Percentiles rank a stretch among this genome's conserved stretches.
Evolutionary conservation across 345 rosid species (phyloP).

Genomic region (Lumnitzera littorea): DNA sequence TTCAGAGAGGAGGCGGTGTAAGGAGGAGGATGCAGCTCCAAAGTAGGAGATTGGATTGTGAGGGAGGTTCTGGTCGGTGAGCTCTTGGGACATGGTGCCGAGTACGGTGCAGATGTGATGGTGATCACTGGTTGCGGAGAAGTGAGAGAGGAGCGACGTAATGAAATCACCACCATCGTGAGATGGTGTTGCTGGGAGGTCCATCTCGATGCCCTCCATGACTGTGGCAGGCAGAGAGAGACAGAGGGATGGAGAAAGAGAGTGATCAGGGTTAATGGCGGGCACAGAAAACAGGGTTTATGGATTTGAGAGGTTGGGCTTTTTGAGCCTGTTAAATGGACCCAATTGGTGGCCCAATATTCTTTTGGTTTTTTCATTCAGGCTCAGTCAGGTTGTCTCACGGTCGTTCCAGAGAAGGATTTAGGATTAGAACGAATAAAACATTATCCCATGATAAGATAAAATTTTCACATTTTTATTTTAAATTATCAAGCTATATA

Average conservation of each 20-base stretch:
- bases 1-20: slow-evolving; percentile 44
- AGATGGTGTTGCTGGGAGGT: slow-evolving; percentile 6
- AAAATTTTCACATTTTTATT: neutral
- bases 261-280: neutral
- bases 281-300: neutral
- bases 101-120: slow-evolving; percentile 59
- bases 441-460: too few species aligned
- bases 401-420: too few species aligned
- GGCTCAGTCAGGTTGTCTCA: too few species aligned
- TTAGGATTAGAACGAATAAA: too few species aligned
- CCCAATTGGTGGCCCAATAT: too few species aligned
- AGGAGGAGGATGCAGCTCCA: slow-evolving; percentile 52
- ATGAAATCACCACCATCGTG: slow-evolving; percentile 37
- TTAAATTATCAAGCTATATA: neutral
- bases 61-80: slow-evolving; percentile 54
- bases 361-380: too few species aligned
- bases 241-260: neutral
- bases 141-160: slow-evolving; percentile 43
- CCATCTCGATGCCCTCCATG: slow-evolving; percentile 32
- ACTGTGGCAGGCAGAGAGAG: neutral
- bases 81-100: slow-evolving; percentile 65
- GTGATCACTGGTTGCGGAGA: slow-evolving; percentile 44
- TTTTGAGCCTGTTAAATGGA: too few species aligned
- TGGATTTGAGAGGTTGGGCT: neutral
- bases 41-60: slow-evolving; percentile 67